These are phyloP conservation scores for Rhexocercosporidium sp. DNA, from an alignment of 2,329 filamentous ascomycete genomes.

Conservation along the genomic window DNA sequence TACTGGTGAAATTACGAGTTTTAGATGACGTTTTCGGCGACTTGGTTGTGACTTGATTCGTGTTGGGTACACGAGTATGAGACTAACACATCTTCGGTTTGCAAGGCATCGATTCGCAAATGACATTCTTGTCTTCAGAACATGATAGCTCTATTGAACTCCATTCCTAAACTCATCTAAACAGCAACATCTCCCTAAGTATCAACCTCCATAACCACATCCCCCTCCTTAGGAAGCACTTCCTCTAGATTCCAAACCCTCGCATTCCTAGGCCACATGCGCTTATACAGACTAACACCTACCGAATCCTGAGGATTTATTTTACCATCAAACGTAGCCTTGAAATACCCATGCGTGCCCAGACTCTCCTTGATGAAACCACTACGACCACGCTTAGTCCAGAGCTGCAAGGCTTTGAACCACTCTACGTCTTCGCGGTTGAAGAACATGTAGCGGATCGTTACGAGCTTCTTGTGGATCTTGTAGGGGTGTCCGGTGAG, in stretches of 20 bases:
- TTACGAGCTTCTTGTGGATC: constrained; percentile 97
- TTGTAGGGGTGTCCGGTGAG: constrained; percentile 97
- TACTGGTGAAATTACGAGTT: too few relatives aligned
- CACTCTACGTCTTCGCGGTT: constrained; percentile 92
- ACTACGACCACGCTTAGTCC: constrained; percentile 86
- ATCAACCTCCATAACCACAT: constrained; percentile 30
- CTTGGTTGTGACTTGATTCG: too few relatives aligned
- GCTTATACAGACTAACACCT: constrained; percentile 87
- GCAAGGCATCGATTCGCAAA: neutral
- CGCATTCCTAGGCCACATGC: constrained; percentile 79
- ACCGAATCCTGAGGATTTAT: constrained; percentile 96
- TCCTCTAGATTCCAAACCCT: constrained; percentile 41
- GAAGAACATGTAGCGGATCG: constrained; percentile 99
- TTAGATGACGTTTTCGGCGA: too few relatives aligned
- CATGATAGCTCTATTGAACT: neutral
- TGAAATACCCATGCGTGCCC: constrained; percentile 99
- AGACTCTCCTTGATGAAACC: constrained; percentile 94
- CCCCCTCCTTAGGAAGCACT: constrained; percentile 16
- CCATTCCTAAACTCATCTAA: constrained; percentile 7
- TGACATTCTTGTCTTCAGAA: neutral
- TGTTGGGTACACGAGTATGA: neutral
- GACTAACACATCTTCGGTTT: neutral
- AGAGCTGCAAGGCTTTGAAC: constrained; percentile 96
- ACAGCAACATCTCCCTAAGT: constrained; percentile 17
- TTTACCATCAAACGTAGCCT: constrained; percentile 94